phyloP scores from a whole-genome alignment of 306 rosid genomes.

The Coriaria nepalensis region DNA sequence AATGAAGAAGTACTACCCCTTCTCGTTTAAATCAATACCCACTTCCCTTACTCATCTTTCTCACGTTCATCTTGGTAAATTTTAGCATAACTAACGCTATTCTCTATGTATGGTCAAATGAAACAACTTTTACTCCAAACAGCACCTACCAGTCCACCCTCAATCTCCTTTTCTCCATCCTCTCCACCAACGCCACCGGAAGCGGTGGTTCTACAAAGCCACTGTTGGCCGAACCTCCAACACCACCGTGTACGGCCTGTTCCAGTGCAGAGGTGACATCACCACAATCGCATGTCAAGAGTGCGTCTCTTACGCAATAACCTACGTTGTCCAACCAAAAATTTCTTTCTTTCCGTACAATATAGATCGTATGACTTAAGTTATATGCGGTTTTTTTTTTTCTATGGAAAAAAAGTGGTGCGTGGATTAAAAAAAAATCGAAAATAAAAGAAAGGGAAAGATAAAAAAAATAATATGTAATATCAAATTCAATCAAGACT shows the following conservation, averaged over 20 bases:
- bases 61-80: background rate
- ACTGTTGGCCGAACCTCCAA: background rate
- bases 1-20: no score
- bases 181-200: no score
- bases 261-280: conserved; percentile 21
- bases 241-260: conserved; percentile 11
- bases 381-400: no score
- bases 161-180: conserved; percentile 27
- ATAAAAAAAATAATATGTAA: no score
- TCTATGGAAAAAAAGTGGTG: no score
- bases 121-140: conserved; percentile 25
- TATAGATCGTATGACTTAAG: no score
- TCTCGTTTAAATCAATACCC: no score
- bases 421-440: no score
- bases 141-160: conserved; percentile 23
- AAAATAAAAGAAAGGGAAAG: no score
- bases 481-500: no score
- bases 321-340: background rate
- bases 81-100: background rate
- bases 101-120: conserved; percentile 9
- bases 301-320: conserved; percentile 5
- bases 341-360: no score
- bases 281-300: background rate
- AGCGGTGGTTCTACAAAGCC: conserved; percentile 11
- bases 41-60: conserved; percentile 2